Evolutionary conservation across 2,329 filamentous ascomycete species (phyloP).

Genomic region (Pseudogymnoascus pannorum): DNA sequence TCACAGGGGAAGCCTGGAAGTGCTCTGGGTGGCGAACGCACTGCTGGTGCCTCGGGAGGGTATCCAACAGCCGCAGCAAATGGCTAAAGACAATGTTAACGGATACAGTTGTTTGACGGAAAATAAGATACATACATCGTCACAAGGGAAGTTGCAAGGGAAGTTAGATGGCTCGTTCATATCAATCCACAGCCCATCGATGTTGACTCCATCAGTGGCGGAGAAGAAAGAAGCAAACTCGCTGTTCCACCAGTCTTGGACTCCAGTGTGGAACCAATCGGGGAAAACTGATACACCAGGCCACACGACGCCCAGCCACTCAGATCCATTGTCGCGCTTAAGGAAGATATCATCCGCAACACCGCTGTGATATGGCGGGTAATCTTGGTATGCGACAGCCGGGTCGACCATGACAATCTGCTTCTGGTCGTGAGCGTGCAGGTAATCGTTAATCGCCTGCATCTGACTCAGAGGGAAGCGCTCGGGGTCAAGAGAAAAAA

Average conservation of each 20-base stretch:
- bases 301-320: constrained; percentile 65
- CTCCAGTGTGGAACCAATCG: constrained; percentile 66
- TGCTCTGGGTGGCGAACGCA: constrained; percentile 54
- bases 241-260: constrained; percentile 60
- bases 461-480: constrained; percentile 55
- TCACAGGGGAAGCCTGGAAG: constrained; percentile 62
- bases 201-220: constrained; percentile 56
- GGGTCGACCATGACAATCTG: constrained; percentile 77
- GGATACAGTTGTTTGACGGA: not conserved
- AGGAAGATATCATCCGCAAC: constrained; percentile 41
- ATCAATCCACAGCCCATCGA: constrained; percentile 74
- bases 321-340: constrained; percentile 46
- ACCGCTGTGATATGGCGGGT: constrained; percentile 46
- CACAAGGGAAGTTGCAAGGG: constrained; percentile 47
- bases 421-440: constrained; percentile 60
- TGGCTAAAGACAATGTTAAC: constrained; percentile 13
- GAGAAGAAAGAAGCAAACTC: constrained; percentile 62
- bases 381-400: constrained; percentile 45
- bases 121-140: constrained; percentile 26
- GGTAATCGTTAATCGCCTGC: constrained; percentile 56
- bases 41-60: constrained; percentile 55
- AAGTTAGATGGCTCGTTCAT: constrained; percentile 53
- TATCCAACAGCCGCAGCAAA: constrained; percentile 35
- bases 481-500: constrained; percentile 59
- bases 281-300: constrained; percentile 65